A percentile compares a stretch with the other conserved stretches of the same genome.
Conservation (phyloP, 345 rosid genomes). For the Jatropha curcas region DNA sequence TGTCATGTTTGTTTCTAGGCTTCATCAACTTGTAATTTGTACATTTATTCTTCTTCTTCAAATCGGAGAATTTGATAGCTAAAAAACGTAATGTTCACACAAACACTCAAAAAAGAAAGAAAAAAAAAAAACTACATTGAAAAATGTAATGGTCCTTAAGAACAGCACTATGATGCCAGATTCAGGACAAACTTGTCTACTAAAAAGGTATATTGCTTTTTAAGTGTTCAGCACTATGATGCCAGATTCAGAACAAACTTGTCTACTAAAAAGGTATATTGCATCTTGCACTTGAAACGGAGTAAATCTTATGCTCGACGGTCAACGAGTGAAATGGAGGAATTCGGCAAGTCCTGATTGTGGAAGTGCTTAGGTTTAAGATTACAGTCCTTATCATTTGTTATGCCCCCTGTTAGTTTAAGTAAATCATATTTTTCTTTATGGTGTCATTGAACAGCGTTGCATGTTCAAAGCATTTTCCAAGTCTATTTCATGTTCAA, state of each 20-base stretch:
- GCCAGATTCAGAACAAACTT: background rate
- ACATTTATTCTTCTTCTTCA: background rate
- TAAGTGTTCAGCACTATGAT: too few species aligned
- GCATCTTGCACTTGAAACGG: background rate
- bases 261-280: background rate
- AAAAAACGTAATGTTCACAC: background rate
- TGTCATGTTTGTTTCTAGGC: background rate
- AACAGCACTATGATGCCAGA: too few species aligned
- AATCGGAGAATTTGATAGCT: background rate
- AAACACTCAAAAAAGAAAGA: too few species aligned
- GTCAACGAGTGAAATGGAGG: background rate
- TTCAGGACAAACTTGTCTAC: background rate
- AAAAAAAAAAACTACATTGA: background rate
- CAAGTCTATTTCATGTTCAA: background rate
- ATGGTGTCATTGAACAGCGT: too few species aligned
- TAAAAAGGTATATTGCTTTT: background rate
- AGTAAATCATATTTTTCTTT: background rate
- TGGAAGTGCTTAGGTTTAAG: background rate
- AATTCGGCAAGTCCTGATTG: background rate
- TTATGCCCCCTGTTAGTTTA: background rate
- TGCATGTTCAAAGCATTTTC: too few species aligned
- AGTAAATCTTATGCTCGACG: slow-evolving; percentile 2
- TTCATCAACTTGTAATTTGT: background rate
- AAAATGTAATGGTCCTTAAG: background rate
- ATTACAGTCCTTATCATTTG: background rate